Evolutionary conservation across 495 filamentous ascomycete genomes (phyloP), one percentile per base, ranked within the genome.

Genomic region (Penicillium bovifimosum): DNA sequence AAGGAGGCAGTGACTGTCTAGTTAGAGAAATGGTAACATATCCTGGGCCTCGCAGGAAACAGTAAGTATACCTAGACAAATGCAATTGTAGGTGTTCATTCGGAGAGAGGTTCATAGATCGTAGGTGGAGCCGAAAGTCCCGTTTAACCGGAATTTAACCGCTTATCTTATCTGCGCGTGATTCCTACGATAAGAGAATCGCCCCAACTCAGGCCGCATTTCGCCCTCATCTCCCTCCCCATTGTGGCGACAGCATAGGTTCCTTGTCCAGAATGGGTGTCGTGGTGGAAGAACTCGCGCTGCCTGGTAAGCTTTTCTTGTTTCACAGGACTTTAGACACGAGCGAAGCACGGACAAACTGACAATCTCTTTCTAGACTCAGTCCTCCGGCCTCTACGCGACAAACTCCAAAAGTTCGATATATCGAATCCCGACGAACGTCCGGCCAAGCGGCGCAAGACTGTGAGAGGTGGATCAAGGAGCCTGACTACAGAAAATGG

Each of bases 381-480:
- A n/a, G 53, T 62, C 17, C 63, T 65, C 18, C 29, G 52, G 53
- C 55, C 56, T 42, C 43, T 75, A 31, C 58, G 53, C 46, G 40
- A 58, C 42, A 55, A 60, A 39, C 53, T 71, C 41, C 46, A 53
- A 46, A 58, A 58, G 44, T 52, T 1, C 28, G 52, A 52, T 16
- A 43, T 44, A 24, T 31, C 34, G 2, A 53, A 61, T 24, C 31
- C 20, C 27, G 48, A 66, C 42, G 54, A 45, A 8, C 66, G 41
- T 52, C 60, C 56, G 9, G 59, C 33, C 20, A 76, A 76, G 58
- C 71, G 73, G 38, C 71, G 68, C 53, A 76, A 72, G 51, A 24
- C 66, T 31, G 7, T 36, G 9, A 55, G 61, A 35, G 40, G 57
- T 17, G 48, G 41, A 4, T 27, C 50, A n/a, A 56, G 47, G 14